A percentile compares a stretch with the other conserved stretches of the same genome.
These are phyloP conservation scores for Malus hybrid DNA, from an alignment of 331 rosid species.

Conservation along the genomic window DNA sequence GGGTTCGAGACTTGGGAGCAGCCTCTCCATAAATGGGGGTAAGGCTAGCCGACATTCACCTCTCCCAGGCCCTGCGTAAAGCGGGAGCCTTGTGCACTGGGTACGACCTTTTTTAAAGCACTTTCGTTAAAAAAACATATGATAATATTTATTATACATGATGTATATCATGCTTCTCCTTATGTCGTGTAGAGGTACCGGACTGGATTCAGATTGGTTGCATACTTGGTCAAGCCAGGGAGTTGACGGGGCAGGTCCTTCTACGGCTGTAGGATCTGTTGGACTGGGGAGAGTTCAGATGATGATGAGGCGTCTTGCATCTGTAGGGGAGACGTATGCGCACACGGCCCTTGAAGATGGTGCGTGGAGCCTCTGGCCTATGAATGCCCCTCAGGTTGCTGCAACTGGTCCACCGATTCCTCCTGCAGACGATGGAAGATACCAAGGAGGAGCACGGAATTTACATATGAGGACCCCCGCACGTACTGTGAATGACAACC, in stretches of 20 bases:
- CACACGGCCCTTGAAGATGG: slow-evolving; percentile 77
- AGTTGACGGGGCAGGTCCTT: slow-evolving; percentile 93
- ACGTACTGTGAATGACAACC: slow-evolving; percentile 45
- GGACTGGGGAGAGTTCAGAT: slow-evolving; percentile 93
- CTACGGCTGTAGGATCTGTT: slow-evolving; percentile 62
- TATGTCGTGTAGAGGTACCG: slow-evolving; percentile 50
- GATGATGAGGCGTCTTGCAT: slow-evolving; percentile 99
- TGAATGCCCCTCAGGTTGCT: slow-evolving; percentile 64
- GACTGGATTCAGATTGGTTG: slow-evolving; percentile 79
- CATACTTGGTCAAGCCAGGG: slow-evolving; percentile 80
- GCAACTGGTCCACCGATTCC: slow-evolving; percentile 41
- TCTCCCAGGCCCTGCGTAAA: no score
- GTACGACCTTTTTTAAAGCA: no score
- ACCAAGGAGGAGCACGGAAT: slow-evolving; percentile 40
- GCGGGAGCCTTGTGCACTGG: no score
- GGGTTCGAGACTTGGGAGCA: no score
- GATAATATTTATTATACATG: no score
- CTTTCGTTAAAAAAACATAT: background rate
- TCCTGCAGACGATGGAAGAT: slow-evolving; percentile 46
- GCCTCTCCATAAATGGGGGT: no score
- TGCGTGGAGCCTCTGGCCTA: slow-evolving; percentile 93
- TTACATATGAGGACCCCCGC: slow-evolving; percentile 49
- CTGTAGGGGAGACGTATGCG: slow-evolving; percentile 94
- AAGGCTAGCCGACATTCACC: no score
- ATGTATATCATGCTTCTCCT: slow-evolving; percentile 3